Percentiles rank a stretch among this genome's conserved stretches.
Conservation (phyloP, 2,329 filamentous ascomycete genomes). For the Aschersonia sp. region DNA sequence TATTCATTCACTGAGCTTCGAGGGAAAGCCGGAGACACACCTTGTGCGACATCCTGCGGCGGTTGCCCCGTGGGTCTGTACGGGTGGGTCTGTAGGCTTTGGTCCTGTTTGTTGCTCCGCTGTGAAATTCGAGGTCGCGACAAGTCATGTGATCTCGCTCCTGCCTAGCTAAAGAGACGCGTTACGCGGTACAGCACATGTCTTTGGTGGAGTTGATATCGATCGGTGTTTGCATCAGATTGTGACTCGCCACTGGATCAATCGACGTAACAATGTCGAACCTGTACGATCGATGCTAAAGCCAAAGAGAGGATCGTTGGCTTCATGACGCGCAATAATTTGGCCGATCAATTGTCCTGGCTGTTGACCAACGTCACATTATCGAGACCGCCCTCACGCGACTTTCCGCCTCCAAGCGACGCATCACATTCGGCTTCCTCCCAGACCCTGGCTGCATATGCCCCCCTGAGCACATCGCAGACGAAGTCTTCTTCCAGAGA, state of each 20-base stretch:
- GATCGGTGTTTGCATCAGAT: too few species aligned
- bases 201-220: too few species aligned
- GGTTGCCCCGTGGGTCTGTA: too few species aligned
- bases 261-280: neutral
- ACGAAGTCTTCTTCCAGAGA: neutral
- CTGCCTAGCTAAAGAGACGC: neutral
- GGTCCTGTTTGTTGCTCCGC: too few species aligned
- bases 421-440: constrained; percentile 10
- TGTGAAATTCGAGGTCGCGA: neutral
- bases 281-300: neutral
- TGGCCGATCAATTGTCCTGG: constrained; percentile 42
- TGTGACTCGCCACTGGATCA: too few species aligned
- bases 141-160: neutral
- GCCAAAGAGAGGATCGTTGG: constrained; percentile 11
- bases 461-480: neutral
- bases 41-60: too few species aligned
- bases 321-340: constrained; percentile 50
- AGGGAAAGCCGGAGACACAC: too few species aligned
- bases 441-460: constrained; percentile 10
- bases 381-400: constrained; percentile 23
- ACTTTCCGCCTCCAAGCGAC: constrained; percentile 19
- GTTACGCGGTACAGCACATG: neutral
- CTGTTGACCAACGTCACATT: constrained; percentile 32
- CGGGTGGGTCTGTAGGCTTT: too few species aligned
- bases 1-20: too few species aligned